Evolutionary conservation across 805 yeast genomes (phyloP), one percentile per base, ranked within the genome.

Genomic region (Teunomyces pallodes): DNA sequence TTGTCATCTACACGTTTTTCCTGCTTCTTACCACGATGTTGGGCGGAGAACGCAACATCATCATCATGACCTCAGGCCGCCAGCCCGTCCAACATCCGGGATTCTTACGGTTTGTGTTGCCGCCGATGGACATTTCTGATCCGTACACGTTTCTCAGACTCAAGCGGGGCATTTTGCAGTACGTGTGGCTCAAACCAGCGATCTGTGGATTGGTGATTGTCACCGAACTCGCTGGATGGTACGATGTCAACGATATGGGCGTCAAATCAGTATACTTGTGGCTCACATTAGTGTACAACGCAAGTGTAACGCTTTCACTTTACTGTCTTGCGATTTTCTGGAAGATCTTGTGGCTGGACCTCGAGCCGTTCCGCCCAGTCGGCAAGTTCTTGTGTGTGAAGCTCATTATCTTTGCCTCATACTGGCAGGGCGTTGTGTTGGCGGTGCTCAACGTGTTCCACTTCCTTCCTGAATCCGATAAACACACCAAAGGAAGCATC

Each of bases 301-400:
- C 83, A 31, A 83, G 91, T 48, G 96, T 91, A 9, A 81, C 95
- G 0, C 60, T 87, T 29, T 90, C 97, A 10, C 70, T 94, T 14
- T 94, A 90, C 63, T 82, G 87, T 48, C 69, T 94, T 54, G 97
- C 96, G 0, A 70, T 90, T 44, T 94, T 94, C 65, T 94, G 99
- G 99, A 85, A 82, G 61, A 88, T 96, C 55, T 72, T 94, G n/a
- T 83, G 87, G 69, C 62, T 61, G 2, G 97, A 91, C 57, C 74
- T 94, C 55, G 77, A 72, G 46, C 87, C 85, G 1, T 91, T 85
- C 70, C 80, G 88, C 46, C 98, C 98, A 3, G 83, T 94, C 80
- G 90, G 95, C 9, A 91, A 91, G 67, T 94, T 94, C 64, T 64
- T 94, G 35, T 90, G 97, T 69, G 96, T 94, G 42, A 94, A 94